Conservation (phyloP, 257 asterid genomes). For the Paraleonurus japonicus region DNA sequence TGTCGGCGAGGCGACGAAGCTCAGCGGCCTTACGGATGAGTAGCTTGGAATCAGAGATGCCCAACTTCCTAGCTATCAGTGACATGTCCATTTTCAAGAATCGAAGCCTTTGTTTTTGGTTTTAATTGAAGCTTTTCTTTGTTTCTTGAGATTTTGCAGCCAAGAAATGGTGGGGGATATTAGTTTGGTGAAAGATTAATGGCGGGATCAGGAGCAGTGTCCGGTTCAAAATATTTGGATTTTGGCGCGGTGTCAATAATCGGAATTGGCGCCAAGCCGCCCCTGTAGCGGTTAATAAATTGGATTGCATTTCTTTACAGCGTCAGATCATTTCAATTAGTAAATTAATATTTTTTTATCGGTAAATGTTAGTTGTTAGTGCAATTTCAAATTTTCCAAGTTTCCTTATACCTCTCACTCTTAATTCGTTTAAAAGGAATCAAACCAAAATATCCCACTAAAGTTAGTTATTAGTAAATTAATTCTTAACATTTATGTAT, state of each 20-base stretch:
- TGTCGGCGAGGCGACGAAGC: slow-evolving; percentile 91
- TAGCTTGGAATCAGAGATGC: slow-evolving; percentile 57
- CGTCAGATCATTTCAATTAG: no score
- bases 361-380: no score
- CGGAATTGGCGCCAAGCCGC: slow-evolving; percentile 34
- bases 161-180: neutral
- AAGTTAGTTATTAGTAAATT: no score
- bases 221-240: slow-evolving; percentile 21
- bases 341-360: no score
- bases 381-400: no score
- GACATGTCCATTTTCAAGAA: slow-evolving; percentile 55
- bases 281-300: neutral
- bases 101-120: neutral
- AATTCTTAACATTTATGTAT: no score
- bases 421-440: no score
- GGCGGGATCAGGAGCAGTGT: slow-evolving; percentile 56
- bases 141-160: neutral
- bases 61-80: slow-evolving; percentile 64
- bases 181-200: slow-evolving; percentile 22
- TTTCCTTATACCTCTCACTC: no score
- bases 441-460: no score
- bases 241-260: slow-evolving; percentile 40
- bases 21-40: slow-evolving; percentile 83
- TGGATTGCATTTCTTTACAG: neutral
- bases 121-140: neutral